Percentiles rank a stretch among this genome's conserved stretches.
Conservation (phyloP, 1,284 basidiomycete species). For the Leccinum griseonigrum region DNA sequence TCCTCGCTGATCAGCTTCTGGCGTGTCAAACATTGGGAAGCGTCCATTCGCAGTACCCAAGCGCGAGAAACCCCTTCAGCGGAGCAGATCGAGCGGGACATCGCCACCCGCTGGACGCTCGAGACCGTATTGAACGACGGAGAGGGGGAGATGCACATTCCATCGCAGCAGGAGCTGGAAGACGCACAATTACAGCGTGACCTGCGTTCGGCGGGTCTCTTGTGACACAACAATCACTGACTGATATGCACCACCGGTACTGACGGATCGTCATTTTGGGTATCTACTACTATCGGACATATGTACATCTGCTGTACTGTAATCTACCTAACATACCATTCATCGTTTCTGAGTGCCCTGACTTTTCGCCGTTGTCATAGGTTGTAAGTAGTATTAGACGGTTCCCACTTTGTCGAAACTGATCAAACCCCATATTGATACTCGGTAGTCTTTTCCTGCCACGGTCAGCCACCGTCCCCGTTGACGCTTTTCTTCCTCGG, state of each 20-base stretch:
- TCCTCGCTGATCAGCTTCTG: conserved; percentile 80
- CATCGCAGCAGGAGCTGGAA: conserved; percentile 34
- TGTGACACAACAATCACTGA: conserved; percentile 31
- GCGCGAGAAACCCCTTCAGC: conserved; percentile 35
- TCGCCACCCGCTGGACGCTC: conserved; percentile 45
- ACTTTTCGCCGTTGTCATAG: background rate
- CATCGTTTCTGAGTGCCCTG: background rate
- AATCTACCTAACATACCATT: conserved; percentile 11
- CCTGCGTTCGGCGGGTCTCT: conserved; percentile 52
- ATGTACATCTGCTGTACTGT: conserved; percentile 17
- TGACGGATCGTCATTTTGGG: background rate
- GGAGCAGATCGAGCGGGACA: conserved; percentile 47
- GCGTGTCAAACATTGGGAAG: conserved; percentile 81
- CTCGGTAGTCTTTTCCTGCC: conserved; percentile 71
- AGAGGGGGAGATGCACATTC: conserved; percentile 26
- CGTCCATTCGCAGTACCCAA: conserved; percentile 51
- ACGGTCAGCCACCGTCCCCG: conserved; percentile 68
- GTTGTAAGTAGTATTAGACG: background rate
- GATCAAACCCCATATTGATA: conserved; percentile 79
- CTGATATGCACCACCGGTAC: conserved; percentile 4
- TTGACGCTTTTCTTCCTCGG: conserved; percentile 46
- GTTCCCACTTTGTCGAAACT: conserved; percentile 49
- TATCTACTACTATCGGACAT: conserved; percentile 13
- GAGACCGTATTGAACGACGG: conserved; percentile 40
- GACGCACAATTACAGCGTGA: conserved; percentile 51